Base-by-base conservation (phyloP, 768 basidiomycete genomes). In the Clavulina sp. region DNA sequence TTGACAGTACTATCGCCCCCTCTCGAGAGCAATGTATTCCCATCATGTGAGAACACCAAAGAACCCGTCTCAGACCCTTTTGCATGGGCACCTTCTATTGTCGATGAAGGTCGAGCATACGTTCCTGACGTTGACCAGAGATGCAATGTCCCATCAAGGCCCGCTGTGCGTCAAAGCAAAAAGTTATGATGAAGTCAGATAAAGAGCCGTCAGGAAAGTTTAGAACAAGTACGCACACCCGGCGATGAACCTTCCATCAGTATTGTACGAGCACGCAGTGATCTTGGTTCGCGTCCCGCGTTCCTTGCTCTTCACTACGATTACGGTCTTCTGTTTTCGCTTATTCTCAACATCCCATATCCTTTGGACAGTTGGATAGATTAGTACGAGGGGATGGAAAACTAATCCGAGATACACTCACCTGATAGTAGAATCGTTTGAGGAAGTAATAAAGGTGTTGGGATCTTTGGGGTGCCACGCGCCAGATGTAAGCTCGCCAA, bases 1-100 rank as follows among this genome's bases (percentile, higher is more conserved):
- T 97, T 99, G 52, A 96, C 82, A 1, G 89, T 93, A 62, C 92
- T 83, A 67, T 99, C 95, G 1, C 85, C 88, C 36, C 93, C 91
- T 60, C 95, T 72, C 4, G 88, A 92, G 52, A 89, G 73, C 30
- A 97, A 66, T 21, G 84, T 85, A 54, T 74, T 71, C 1, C 85
- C 84, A 60, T 99, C 95, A 47, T 89, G 74, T 5, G 88, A 86
- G 63, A 95, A 97, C 9, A 77, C 76, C 41, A 97, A 60, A 0
- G 86, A 85, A 4, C 89, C 87, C 1, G 82, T 88, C 60, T 91
- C 87, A 0, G 81, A 84, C 33, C 76, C 78, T 65, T 88, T 95
- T 30, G 66, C 66, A 62, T 97, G 95, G 3, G 93, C 93, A 33
- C 75, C 80, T 62, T 96, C 91, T 43, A 84, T 74, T 3, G 78